These are phyloP conservation scores for Alternaria sp. DNA, from an alignment of 2,329 filamentous ascomycete species.

Conservation along the genomic window DNA sequence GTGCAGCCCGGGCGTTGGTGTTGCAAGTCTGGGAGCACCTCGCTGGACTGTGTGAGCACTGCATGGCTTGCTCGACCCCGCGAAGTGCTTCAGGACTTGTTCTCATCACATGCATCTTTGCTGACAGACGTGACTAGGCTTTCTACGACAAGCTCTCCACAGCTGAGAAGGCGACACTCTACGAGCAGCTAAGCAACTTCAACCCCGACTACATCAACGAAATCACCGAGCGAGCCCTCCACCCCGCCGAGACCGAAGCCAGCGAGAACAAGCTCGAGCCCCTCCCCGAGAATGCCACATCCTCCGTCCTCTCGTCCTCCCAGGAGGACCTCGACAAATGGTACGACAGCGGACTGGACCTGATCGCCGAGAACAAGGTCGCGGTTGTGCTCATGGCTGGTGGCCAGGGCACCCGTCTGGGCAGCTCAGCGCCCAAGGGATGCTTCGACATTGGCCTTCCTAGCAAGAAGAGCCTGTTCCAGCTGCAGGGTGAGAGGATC, in stretches of 20 bases:
- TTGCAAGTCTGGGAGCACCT: constrained; percentile 1
- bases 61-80: not conserved
- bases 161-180: constrained; percentile 78
- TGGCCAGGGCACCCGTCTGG: constrained; percentile 92
- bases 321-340: constrained; percentile 78
- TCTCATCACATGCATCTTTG: not conserved
- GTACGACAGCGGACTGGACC: constrained; percentile 74
- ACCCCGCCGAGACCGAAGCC: constrained; percentile 70
- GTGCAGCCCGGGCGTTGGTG: not conserved
- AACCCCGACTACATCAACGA: constrained; percentile 87
- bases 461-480: constrained; percentile 92
- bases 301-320: constrained; percentile 90
- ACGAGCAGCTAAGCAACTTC: constrained; percentile 80
- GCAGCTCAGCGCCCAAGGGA: constrained; percentile 94
- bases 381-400: constrained; percentile 96
- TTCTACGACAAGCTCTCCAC: constrained; percentile 83
- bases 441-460: constrained; percentile 97
- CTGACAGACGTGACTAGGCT: constrained; percentile 35
- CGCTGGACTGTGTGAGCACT: not conserved
- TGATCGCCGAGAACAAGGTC: constrained; percentile 73
- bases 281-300: constrained; percentile 82
- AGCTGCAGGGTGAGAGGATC: constrained; percentile 96
- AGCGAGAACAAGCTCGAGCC: constrained; percentile 73
- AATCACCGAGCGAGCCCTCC: constrained; percentile 80
- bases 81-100: not conserved